Conservation (phyloP, 345 rosid genomes). For the Ceriops tagal region DNA sequence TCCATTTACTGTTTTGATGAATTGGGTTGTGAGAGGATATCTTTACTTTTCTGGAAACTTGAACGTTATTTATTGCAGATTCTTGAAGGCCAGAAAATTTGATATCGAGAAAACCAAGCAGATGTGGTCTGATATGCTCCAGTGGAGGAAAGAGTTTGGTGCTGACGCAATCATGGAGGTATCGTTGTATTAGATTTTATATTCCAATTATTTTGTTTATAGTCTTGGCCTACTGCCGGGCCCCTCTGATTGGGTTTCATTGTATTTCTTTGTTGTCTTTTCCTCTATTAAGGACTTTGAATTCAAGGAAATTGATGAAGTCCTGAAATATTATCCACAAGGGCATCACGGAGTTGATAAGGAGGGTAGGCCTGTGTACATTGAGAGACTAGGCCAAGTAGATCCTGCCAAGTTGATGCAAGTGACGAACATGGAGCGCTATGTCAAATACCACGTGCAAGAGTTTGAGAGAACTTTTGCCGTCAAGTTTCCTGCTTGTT, state of each 20-base stretch:
- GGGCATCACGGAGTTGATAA: conserved; percentile 94
- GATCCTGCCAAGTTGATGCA: conserved; percentile 89
- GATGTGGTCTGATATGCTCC: conserved; percentile 93
- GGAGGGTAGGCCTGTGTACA: conserved; percentile 90
- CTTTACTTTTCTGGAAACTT: conserved; percentile 11
- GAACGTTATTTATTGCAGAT: conserved; percentile 35
- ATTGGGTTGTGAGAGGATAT: background rate
- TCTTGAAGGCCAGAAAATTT: conserved; percentile 89
- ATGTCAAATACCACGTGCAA: conserved; percentile 82
- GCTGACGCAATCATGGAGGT: conserved; percentile 74
- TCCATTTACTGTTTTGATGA: background rate
- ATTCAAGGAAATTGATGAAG: conserved; percentile 61
- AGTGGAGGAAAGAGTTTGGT: conserved; percentile 87
- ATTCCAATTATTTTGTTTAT: background rate
- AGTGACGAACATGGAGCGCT: conserved; percentile 87
- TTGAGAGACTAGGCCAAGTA: conserved; percentile 81
- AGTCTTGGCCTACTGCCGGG: too few relatives aligned
- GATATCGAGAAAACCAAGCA: conserved; percentile 83
- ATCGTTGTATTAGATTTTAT: conserved; percentile 2
- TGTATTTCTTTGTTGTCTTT: conserved; percentile 4
- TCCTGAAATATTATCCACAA: conserved; percentile 74
- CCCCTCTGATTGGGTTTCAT: background rate
- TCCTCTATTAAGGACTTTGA: conserved; percentile 62
- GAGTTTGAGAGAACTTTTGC: conserved; percentile 87
- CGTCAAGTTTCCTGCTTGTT: conserved; percentile 80